These are phyloP conservation scores for Fagus crenata DNA, from an alignment of 306 rosid species.

Conservation along the genomic window DNA sequence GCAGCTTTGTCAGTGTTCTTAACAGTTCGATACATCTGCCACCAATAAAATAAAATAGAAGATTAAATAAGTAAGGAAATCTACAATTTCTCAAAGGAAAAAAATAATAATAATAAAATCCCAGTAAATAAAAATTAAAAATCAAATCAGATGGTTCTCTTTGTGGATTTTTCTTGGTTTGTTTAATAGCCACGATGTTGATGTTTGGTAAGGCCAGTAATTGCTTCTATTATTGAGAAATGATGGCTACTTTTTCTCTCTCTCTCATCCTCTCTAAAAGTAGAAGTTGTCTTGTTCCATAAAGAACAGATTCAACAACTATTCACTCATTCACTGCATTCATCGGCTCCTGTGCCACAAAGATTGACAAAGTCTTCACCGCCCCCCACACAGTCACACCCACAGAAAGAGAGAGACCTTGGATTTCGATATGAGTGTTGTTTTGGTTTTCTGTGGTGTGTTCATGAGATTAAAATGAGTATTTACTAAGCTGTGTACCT, in stretches of 20 bases:
- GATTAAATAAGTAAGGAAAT: not conserved
- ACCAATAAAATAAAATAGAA: conserved; percentile 6
- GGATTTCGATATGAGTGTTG: not conserved
- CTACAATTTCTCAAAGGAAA: not conserved
- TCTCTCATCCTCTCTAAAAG: conserved; percentile 44
- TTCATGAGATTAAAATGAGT: not conserved
- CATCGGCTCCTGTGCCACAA: conserved; percentile 62
- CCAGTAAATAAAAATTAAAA: not conserved
- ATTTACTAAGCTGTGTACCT: conserved; percentile 46
- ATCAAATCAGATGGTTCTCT: conserved; percentile 40
- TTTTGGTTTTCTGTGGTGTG: conserved; percentile 20
- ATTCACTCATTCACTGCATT: conserved; percentile 51
- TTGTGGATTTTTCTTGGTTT: conserved; percentile 37
- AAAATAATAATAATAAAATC: conserved; percentile 17
- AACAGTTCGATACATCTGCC: conserved; percentile 93
- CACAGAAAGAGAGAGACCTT: not conserved
- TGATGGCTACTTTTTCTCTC: conserved; percentile 71
- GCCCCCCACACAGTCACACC: conserved; percentile 19
- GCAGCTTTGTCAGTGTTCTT: conserved; percentile 91
- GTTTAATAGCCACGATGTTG: conserved; percentile 65
- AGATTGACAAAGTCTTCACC: conserved; percentile 48
- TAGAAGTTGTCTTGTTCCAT: conserved; percentile 68
- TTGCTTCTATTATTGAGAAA: conserved; percentile 92
- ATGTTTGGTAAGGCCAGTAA: conserved; percentile 81
- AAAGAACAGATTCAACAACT: conserved; percentile 48